phyloP scores from a whole-genome alignment of 306 rosid species.

The Hippophae rhamnoides region DNA sequence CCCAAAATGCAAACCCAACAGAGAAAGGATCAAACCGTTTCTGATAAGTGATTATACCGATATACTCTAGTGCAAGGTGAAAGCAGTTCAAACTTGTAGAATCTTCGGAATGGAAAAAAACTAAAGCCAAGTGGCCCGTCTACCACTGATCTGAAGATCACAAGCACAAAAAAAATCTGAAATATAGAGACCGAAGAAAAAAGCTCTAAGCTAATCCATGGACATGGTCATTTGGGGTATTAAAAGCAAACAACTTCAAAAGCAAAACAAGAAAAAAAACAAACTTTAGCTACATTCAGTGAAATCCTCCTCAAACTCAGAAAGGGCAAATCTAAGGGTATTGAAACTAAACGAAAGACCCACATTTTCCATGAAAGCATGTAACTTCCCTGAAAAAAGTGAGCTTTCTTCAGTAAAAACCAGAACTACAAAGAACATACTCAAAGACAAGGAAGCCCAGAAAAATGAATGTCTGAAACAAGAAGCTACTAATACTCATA shows the following conservation, averaged over 20 bases:
- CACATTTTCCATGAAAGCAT: background rate
- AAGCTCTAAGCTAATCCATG: slow-evolving; percentile 4
- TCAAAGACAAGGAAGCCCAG: no score
- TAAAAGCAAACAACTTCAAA: background rate
- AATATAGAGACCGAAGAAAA: slow-evolving; percentile 3
- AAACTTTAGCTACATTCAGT: slow-evolving; percentile 9
- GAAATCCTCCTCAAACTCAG: no score
- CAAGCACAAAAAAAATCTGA: slow-evolving; percentile 1
- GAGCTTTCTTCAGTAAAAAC: no score
- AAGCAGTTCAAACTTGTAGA: background rate
- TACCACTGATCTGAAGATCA: slow-evolving; percentile 15
- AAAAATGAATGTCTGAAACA: no score
- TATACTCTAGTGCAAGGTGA: no score
- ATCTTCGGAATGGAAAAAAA: slow-evolving; percentile 20
- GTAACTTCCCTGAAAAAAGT: background rate
- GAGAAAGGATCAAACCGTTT: no score
- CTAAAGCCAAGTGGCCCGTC: slow-evolving; percentile 18
- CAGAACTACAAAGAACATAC: no score
- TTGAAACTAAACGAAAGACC: no score
- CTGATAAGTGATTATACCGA: no score
- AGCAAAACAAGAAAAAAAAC: slow-evolving; percentile 4
- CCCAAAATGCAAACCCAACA: no score
- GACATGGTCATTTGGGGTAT: background rate
- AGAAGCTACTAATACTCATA: no score
- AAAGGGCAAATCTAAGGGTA: no score